Evolutionary conservation across 176 grass and related monocot species (phyloP).

Genomic region (Musa troglodytarum): DNA sequence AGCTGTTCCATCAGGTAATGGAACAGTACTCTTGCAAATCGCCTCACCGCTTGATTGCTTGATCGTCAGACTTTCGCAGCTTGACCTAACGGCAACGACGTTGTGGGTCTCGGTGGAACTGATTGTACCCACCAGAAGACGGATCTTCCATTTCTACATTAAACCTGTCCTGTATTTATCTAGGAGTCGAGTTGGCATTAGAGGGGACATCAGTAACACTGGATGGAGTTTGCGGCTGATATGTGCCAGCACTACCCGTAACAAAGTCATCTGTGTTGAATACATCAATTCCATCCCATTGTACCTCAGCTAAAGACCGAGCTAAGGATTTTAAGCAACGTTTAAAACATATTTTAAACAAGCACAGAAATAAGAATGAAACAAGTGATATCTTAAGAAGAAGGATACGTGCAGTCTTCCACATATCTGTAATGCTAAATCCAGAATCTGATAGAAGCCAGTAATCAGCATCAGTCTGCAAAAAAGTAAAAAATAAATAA

Average conservation of each 20-base stretch:
- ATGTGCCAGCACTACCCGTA: slow-evolving; percentile 30
- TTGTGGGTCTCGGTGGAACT: background rate
- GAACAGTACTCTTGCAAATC: background rate
- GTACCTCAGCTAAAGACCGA: slow-evolving; percentile 31
- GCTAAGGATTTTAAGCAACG: slow-evolving; percentile 28
- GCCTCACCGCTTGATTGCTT: background rate
- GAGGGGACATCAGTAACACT: slow-evolving; percentile 20
- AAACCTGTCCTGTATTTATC: background rate
- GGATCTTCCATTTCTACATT: background rate
- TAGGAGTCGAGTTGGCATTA: slow-evolving; percentile 12
- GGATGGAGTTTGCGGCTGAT: slow-evolving; percentile 26
- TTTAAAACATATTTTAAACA: background rate
- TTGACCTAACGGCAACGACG: background rate
- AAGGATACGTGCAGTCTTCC: slow-evolving; percentile 74
- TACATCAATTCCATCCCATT: slow-evolving; percentile 39
- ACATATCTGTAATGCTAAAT: slow-evolving; percentile 73
- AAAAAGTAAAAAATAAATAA: background rate
- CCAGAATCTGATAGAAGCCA: slow-evolving; percentile 63
- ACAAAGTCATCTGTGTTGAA: slow-evolving; percentile 43
- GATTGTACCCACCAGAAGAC: background rate
- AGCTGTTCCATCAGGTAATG: background rate
- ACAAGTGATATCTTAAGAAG: background rate
- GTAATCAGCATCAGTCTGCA: slow-evolving; percentile 73
- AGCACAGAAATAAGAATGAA: slow-evolving; percentile 4
- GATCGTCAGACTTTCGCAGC: background rate